Percentiles rank a stretch among this genome's conserved stretches.
These are phyloP conservation scores for Fusarium sp. DNA, from an alignment of 2,329 filamentous ascomycete species.

Conservation along the genomic window DNA sequence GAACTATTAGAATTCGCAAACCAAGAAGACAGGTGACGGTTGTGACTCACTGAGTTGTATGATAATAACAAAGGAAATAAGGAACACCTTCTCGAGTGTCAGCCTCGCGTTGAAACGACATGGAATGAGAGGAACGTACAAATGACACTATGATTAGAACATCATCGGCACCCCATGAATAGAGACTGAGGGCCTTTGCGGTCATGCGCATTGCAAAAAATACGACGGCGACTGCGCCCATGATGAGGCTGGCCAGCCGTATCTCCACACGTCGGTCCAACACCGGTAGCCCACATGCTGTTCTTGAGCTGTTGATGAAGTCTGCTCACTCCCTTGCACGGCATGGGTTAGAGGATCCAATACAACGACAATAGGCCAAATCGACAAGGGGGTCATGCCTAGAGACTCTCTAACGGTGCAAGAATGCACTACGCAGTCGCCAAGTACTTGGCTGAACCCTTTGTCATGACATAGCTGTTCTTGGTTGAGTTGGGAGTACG, in stretches of 20 bases:
- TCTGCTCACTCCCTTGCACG: neutral
- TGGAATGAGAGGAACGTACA: neutral
- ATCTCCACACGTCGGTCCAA: neutral
- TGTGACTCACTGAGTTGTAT: slow-evolving; percentile 7
- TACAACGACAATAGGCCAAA: too few species aligned
- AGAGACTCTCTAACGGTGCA: too few species aligned
- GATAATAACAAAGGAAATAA: neutral
- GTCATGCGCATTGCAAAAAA: slow-evolving; percentile 16
- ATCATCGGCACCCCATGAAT: slow-evolving; percentile 21
- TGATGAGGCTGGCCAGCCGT: neutral
- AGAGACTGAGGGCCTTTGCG: neutral
- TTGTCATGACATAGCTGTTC: too few species aligned
- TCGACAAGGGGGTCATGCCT: too few species aligned
- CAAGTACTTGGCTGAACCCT: too few species aligned
- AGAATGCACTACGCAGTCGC: too few species aligned
- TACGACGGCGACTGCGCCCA: neutral
- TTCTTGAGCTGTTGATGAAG: slow-evolving; percentile 19
- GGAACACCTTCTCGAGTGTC: neutral
- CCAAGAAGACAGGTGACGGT: too few species aligned
- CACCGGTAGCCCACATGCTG: slow-evolving; percentile 14
- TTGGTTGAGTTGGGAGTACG: too few species aligned
- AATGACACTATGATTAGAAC: neutral
- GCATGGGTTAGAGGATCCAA: too few species aligned
- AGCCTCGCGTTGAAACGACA: neutral
- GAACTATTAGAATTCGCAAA: fast-evolving